A percentile compares a stretch with the other conserved stretches of the same genome.
These are phyloP conservation scores for Phaeolepiota aurea DNA, from an alignment of 768 basidiomycete genomes.

Conservation along the genomic window DNA sequence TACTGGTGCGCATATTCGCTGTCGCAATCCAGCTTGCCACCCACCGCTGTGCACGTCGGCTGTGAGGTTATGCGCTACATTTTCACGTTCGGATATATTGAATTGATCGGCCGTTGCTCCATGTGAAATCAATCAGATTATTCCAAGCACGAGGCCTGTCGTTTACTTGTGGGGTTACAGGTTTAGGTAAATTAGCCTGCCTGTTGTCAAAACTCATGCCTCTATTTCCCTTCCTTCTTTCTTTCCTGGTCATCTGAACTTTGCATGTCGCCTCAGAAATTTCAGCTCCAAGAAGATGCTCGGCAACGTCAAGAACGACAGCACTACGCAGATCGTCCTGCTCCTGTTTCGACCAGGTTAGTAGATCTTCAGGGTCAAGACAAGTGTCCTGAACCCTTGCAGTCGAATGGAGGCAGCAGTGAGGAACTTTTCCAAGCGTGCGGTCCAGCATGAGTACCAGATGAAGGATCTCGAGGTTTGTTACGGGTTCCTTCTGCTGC, in stretches of 20 bases:
- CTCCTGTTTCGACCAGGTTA: slow-evolving; percentile 10
- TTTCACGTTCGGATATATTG: too few relatives aligned
- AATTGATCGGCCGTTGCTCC: slow-evolving; percentile 9
- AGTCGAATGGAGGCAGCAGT: slow-evolving; percentile 40
- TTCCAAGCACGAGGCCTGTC: slow-evolving; percentile 14
- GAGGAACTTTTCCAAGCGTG: slow-evolving; percentile 37
- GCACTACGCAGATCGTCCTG: slow-evolving; percentile 9
- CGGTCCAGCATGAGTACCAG: slow-evolving; percentile 40
- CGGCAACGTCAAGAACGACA: background rate
- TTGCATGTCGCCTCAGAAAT: slow-evolving; percentile 11
- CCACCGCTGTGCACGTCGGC: too few relatives aligned
- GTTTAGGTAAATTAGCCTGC: slow-evolving; percentile 16
- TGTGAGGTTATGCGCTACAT: too few relatives aligned
- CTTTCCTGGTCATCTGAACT: slow-evolving; percentile 6
- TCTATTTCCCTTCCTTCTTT: slow-evolving; percentile 4
- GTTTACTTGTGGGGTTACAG: too few relatives aligned
- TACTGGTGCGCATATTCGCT: too few relatives aligned
- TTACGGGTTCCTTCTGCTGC: slow-evolving; percentile 2
- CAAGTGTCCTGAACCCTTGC: slow-evolving; percentile 3
- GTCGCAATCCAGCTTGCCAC: too few relatives aligned
- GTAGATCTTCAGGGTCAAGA: background rate
- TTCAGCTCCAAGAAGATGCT: slow-evolving; percentile 8
- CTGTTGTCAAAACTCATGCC: background rate
- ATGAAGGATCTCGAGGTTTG: slow-evolving; percentile 58
- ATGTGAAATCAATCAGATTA: slow-evolving; percentile 27